phyloP scores from a whole-genome alignment of 2,329 filamentous ascomycete genomes.

The Tolypocladium guangdongense region DNA sequence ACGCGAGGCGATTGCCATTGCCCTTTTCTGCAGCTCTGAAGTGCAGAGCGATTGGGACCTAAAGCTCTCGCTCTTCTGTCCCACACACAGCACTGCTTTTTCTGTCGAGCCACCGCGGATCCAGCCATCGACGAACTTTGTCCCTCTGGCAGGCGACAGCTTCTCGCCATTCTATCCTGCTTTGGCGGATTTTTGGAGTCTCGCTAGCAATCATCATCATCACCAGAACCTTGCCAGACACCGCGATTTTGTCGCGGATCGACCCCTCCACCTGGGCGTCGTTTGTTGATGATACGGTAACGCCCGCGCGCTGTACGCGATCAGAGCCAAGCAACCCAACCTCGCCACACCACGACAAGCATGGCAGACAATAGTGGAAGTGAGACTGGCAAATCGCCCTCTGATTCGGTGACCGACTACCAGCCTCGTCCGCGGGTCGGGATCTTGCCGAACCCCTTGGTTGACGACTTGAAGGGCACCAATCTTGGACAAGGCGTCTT shows the following conservation, averaged over 20 bases:
- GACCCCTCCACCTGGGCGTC: neutral
- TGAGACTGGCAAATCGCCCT: neutral
- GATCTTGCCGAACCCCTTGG: slow-evolving; percentile 23
- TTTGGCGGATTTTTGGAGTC: slow-evolving; percentile 2
- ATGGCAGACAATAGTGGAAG: neutral
- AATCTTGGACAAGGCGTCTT: slow-evolving; percentile 37
- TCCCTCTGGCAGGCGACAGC: neutral
- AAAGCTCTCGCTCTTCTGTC: neutral
- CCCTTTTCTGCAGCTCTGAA: neutral
- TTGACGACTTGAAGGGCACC: slow-evolving; percentile 22
- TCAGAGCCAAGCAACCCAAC: neutral
- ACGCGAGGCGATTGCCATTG: neutral
- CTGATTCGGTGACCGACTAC: neutral
- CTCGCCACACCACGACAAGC: neutral
- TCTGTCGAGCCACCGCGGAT: neutral
- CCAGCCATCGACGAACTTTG: neutral
- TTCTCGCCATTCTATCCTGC: neutral
- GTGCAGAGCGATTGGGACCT: neutral
- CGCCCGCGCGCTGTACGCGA: neutral
- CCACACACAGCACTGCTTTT: neutral
- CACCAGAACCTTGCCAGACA: neutral
- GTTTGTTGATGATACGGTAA: neutral
- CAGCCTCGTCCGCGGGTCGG: slow-evolving; percentile 1
- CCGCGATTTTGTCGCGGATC: neutral
- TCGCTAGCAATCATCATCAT: slow-evolving; percentile 1